These are phyloP conservation scores for Bidens hawaiensis DNA, from an alignment of 140 eudicot genomes.

Conservation along the genomic window DNA sequence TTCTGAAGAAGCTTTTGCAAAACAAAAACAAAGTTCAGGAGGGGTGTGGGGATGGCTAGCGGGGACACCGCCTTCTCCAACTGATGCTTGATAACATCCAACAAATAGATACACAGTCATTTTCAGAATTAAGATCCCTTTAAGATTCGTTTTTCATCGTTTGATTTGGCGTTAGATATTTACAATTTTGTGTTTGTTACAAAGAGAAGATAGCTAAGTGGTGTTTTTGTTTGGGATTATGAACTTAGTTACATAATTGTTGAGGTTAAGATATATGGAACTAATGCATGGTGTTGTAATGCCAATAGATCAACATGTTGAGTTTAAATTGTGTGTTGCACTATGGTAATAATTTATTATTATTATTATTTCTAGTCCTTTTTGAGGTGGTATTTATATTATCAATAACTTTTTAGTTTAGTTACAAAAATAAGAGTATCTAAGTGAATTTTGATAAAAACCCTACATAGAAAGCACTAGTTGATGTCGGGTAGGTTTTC, in stretches of 20 bases:
- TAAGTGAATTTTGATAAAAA: too few relatives aligned
- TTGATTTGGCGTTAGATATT: constrained; percentile 24
- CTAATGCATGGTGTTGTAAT: too few relatives aligned
- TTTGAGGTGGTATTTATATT: too few relatives aligned
- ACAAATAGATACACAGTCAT: constrained; percentile 4
- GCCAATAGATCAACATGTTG: too few relatives aligned
- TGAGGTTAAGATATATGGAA: constrained; percentile 7
- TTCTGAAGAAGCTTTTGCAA: constrained; percentile 93
- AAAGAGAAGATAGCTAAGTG: constrained; percentile 28
- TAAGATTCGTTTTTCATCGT: constrained; percentile 22
- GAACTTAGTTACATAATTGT: constrained; percentile 9
- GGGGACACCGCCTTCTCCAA: constrained; percentile 53
- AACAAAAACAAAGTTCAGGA: constrained; percentile 80
- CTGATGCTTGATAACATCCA: constrained; percentile 33
- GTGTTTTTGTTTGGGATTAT: constrained; percentile 21
- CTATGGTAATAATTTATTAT: too few relatives aligned
- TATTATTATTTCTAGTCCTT: too few relatives aligned
- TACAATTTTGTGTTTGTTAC: constrained; percentile 16
- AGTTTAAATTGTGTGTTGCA: too few relatives aligned
- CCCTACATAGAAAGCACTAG: too few relatives aligned
- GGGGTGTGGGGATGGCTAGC: constrained; percentile 99
- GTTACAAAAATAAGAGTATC: too few relatives aligned
- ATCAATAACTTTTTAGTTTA: too few relatives aligned
- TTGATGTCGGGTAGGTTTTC: too few relatives aligned
- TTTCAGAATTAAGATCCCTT: constrained; percentile 19